Evolutionary conservation across 306 rosid genomes (phyloP).

Genomic region (Mimosa pudica): DNA sequence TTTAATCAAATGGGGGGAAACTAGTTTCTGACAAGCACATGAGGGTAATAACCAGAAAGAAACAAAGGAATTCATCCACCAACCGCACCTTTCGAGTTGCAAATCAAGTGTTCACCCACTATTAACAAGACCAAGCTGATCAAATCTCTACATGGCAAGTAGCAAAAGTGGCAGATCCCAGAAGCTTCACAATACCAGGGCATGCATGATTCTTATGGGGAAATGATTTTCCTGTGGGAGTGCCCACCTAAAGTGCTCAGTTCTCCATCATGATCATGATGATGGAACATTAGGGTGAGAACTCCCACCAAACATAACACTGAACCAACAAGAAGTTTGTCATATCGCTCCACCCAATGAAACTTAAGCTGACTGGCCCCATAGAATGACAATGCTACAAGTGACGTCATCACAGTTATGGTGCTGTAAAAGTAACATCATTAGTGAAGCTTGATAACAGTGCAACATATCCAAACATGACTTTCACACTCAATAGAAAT

Average conservation of each 20-base stretch:
- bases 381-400: conserved; percentile 92
- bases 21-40: not conserved
- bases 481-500: conserved; percentile 29
- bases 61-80: conserved; percentile 21
- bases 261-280: conserved; percentile 68
- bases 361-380: conserved; percentile 96
- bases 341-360: conserved; percentile 97
- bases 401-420: conserved; percentile 93
- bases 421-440: conserved; percentile 66
- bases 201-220: conserved; percentile 43
- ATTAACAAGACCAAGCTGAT: conserved; percentile 24
- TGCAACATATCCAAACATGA: conserved; percentile 25
- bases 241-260: conserved; percentile 57
- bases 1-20: not conserved
- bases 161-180: conserved; percentile 14
- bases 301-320: conserved; percentile 86
- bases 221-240: conserved; percentile 69
- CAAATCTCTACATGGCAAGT: not conserved
- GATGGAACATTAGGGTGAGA: conserved; percentile 74
- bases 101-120: conserved; percentile 25
- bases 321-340: conserved; percentile 91
- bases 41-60: not conserved
- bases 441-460: conserved; percentile 17
- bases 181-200: conserved; percentile 29
- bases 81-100: conserved; percentile 10